These are phyloP conservation scores for Quercus tomentella DNA, from an alignment of 331 rosid species.

Conservation along the genomic window DNA sequence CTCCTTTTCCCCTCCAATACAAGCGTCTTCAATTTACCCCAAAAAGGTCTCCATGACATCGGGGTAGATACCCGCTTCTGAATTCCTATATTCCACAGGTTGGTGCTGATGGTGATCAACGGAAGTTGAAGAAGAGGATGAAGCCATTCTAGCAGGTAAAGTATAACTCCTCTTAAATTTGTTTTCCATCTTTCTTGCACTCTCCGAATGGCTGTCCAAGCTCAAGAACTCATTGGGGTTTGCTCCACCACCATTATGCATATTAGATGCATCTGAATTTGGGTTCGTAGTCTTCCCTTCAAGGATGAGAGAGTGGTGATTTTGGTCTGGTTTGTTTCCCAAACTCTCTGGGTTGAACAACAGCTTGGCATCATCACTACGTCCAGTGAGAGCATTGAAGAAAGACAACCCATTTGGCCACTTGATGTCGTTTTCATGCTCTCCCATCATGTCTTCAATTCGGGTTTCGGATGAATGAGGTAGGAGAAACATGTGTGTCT, in stretches of 20 bases:
- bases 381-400: conserved; percentile 85
- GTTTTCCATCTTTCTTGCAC: conserved; percentile 59
- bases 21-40: conserved; percentile 46
- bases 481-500: conserved; percentile 70
- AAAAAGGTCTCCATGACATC: conserved; percentile 94
- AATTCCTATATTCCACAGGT: conserved; percentile 55
- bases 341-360: conserved; percentile 68
- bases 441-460: conserved; percentile 80
- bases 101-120: conserved; percentile 73
- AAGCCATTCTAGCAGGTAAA: conserved; percentile 76
- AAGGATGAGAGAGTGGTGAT: conserved; percentile 26
- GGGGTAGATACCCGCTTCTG: conserved; percentile 73
- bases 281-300: conserved; percentile 16
- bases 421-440: conserved; percentile 78
- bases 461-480: conserved; percentile 69
- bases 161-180: conserved; percentile 84
- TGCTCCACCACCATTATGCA: conserved; percentile 32
- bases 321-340: conserved; percentile 50
- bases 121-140: conserved; percentile 85
- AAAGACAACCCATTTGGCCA: conserved; percentile 96
- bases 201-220: conserved; percentile 67
- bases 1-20: conserved; percentile 16
- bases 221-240: conserved; percentile 80
- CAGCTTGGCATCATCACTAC: conserved; percentile 76
- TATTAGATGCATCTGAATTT: conserved; percentile 37